Evolutionary conservation across 768 basidiomycete genomes (phyloP), one percentile per base, ranked within the genome.

Genomic region (Punctularia strigosozonata): DNA sequence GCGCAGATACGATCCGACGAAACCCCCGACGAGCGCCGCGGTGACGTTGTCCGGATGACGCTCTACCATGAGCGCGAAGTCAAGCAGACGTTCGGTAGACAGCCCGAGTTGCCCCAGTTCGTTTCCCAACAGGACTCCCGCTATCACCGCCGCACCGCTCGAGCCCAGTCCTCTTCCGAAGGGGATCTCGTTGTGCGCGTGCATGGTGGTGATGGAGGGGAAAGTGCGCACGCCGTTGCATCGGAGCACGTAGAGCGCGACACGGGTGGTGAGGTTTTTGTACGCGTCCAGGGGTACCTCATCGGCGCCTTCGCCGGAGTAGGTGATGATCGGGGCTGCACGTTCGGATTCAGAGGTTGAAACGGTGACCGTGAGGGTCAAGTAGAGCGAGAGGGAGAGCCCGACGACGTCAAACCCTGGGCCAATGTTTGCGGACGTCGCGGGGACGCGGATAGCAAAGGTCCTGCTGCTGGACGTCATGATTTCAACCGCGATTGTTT

Each of bases 401-500:
- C 95, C 95, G 47, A 97, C 90, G 46, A 98, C 95, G 58, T 99
- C 95, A 61, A 99, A 99, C 19, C 94, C 94, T 28, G 94, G 94
- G 2, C 94, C 94, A 53, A 99, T 91, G 66, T 99, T 99, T 47
- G 94, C 94, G 46, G 92, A 91, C 2, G 94, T 97, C n/a, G 90
- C 90, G 7, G 94, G 94, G 38, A 98, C 83, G 46, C 69, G 74
- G 59, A 99, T 88, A 25, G 65, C 69, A 61, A 90, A 73, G 37
- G 15, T 20, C 12, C 18, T 7, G 22, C 17, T 6, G 17, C 12
- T 12, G 13, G 36, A 18, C 10, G 36, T 8, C 33, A 34, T 34
- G 33, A n/a, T n/a, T n/a, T n/a, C n/a, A n/a, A n/a, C n/a, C n/a
- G n/a, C n/a, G n/a, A n/a, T n/a, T n/a, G n/a, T n/a, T n/a, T n/a